Evolutionary conservation across 495 filamentous ascomycete genomes (phyloP).

Genomic region (Pseudomonodictys pantanalensis): DNA sequence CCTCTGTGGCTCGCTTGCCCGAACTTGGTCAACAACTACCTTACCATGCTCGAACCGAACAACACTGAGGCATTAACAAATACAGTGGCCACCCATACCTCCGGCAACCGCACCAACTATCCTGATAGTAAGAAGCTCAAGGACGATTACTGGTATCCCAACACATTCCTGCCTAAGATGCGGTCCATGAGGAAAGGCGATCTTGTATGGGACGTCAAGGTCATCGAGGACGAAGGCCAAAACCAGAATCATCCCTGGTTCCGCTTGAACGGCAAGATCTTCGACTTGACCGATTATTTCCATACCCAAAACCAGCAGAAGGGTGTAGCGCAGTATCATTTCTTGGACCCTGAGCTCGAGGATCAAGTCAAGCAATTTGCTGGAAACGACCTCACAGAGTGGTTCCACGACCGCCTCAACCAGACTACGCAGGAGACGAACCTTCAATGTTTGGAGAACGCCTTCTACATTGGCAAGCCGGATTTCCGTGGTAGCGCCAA

Average conservation of each 20-base stretch:
- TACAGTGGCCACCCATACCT: slow-evolving; percentile 59
- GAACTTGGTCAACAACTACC: slow-evolving; percentile 56
- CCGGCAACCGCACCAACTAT: slow-evolving; percentile 57
- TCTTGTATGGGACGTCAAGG: slow-evolving; percentile 60
- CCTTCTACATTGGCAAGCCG: slow-evolving; percentile 75
- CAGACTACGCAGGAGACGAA: slow-evolving; percentile 52
- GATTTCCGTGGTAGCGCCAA: slow-evolving; percentile 76
- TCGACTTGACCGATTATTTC: slow-evolving; percentile 91
- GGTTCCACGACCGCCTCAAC: slow-evolving; percentile 55
- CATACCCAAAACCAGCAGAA: slow-evolving; percentile 59
- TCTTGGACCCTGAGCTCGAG: slow-evolving; percentile 63
- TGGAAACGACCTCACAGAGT: slow-evolving; percentile 69
- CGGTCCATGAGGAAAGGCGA: slow-evolving; percentile 82
- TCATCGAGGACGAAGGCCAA: slow-evolving; percentile 62
- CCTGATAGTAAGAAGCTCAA: slow-evolving; percentile 53
- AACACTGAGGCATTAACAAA: slow-evolving; percentile 55
- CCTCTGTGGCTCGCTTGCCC: slow-evolving; percentile 74
- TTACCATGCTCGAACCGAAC: slow-evolving; percentile 58
- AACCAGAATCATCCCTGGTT: slow-evolving; percentile 73
- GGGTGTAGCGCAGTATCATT: slow-evolving; percentile 55
- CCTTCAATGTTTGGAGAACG: slow-evolving; percentile 75
- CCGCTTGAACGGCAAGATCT: slow-evolving; percentile 69
- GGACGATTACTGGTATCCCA: slow-evolving; percentile 69
- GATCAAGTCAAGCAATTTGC: slow-evolving; percentile 68
- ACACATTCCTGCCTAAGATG: slow-evolving; percentile 74